Evolutionary conservation across 164 flowering plant species (phyloP).

Genomic region (Piper betle): DNA sequence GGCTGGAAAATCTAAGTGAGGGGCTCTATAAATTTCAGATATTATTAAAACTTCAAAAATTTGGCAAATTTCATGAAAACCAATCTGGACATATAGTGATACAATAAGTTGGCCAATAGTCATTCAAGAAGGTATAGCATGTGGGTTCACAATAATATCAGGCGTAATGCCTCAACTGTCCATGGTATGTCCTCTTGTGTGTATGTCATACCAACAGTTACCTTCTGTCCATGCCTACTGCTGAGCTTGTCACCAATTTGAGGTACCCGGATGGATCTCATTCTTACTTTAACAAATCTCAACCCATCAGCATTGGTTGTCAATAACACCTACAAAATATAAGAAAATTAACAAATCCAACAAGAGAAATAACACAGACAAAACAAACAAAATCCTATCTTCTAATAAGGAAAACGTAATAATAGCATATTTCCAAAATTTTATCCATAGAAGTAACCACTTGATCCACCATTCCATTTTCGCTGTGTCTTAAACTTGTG

Average conservation of each 20-base stretch:
- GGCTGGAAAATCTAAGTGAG: neutral
- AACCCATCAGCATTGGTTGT: conserved; percentile 97
- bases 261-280: conserved; percentile 91
- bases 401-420: neutral
- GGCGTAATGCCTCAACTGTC: conserved; percentile 88
- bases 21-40: too few species aligned
- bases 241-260: conserved; percentile 98
- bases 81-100: too few species aligned
- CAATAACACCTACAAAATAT: conserved; percentile 48
- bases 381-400: neutral
- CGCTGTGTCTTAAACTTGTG: conserved; percentile 93
- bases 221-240: conserved; percentile 94
- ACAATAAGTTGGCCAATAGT: conserved; percentile 79
- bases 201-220: conserved; percentile 95
- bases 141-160: conserved; percentile 89
- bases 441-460: neutral
- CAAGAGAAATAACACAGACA: neutral
- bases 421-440: too few species aligned
- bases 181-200: conserved; percentile 99
- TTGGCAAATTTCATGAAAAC: too few species aligned
- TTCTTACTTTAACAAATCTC: conserved; percentile 90
- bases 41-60: too few species aligned
- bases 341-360: neutral
- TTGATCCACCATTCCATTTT: conserved; percentile 58
- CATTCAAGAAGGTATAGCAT: conserved; percentile 98